These are phyloP conservation scores for Filobasidium wieringae DNA, from an alignment of 768 basidiomycete species.

Conservation along the genomic window DNA sequence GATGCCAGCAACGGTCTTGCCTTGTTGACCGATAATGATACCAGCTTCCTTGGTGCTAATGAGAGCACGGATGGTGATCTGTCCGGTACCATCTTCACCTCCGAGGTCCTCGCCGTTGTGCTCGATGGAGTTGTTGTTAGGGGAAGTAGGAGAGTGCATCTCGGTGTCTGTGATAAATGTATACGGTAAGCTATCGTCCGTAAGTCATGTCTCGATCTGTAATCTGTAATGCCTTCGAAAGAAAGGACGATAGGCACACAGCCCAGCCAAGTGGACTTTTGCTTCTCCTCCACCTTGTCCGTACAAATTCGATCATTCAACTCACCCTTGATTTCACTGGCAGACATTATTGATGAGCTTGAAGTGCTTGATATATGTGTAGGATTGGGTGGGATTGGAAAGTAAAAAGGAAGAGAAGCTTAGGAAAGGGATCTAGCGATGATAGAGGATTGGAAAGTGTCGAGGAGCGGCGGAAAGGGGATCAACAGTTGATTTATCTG, in stretches of 20 bases:
- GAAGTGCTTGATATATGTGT: not conserved
- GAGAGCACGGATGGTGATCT: conserved; percentile 76
- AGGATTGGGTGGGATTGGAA: not conserved
- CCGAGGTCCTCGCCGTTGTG: conserved; percentile 43
- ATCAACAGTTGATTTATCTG: not conserved
- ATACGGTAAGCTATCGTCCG: too few relatives aligned
- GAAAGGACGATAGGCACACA: conserved; percentile 2
- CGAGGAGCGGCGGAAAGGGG: conserved; percentile 4
- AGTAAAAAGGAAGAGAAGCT: conserved; percentile 1
- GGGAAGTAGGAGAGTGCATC: not conserved
- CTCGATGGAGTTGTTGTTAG: conserved; percentile 17
- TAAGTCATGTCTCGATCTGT: too few relatives aligned
- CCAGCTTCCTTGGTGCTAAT: conserved; percentile 96
- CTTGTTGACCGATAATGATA: conserved; percentile 85
- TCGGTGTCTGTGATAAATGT: not conserved
- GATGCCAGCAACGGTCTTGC: conserved; percentile 94
- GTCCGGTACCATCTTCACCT: conserved; percentile 47
- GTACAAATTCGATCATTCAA: too few relatives aligned
- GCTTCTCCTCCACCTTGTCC: too few relatives aligned
- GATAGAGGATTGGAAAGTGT: conserved; percentile 1
- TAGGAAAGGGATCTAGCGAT: not conserved
- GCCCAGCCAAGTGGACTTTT: not conserved
- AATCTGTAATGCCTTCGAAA: not conserved
- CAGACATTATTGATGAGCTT: not conserved
- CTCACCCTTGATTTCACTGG: not conserved